Percentiles rank a stretch among this genome's conserved stretches.
These are phyloP conservation scores for Alternaria solani DNA, from an alignment of 2,329 filamentous ascomycete species.

Conservation along the genomic window DNA sequence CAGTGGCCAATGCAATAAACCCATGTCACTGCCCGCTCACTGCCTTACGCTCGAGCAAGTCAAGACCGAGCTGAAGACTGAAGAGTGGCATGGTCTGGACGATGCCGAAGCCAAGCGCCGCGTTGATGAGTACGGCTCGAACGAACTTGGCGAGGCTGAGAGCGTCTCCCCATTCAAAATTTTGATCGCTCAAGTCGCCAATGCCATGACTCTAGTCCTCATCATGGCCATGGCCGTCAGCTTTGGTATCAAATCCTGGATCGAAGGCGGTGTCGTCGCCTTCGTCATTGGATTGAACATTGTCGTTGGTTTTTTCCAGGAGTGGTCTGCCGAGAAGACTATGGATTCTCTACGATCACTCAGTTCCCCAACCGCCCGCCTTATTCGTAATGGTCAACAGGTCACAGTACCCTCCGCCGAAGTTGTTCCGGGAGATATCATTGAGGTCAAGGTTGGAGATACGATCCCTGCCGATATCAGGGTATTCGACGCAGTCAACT, in stretches of 20 bases:
- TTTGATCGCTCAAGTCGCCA: slow-evolving; percentile 74
- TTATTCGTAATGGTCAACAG: slow-evolving; percentile 63
- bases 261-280: slow-evolving; percentile 59
- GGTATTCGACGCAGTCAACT: slow-evolving; percentile 71
- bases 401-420: slow-evolving; percentile 63
- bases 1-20: slow-evolving; percentile 56
- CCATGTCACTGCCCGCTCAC: slow-evolving; percentile 69
- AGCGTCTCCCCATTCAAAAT: slow-evolving; percentile 76
- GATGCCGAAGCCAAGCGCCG: slow-evolving; percentile 66
- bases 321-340: slow-evolving; percentile 59
- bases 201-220: slow-evolving; percentile 78
- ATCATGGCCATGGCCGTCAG: slow-evolving; percentile 59
- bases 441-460: slow-evolving; percentile 69
- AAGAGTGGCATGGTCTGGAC: slow-evolving; percentile 71
- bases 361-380: slow-evolving; percentile 56
- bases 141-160: slow-evolving; percentile 74
- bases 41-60: slow-evolving; percentile 62
- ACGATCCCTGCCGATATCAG: slow-evolving; percentile 68
- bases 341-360: slow-evolving; percentile 59
- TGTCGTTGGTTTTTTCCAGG: slow-evolving; percentile 55
- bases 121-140: slow-evolving; percentile 68
- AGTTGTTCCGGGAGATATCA: slow-evolving; percentile 72
- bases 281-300: slow-evolving; percentile 58
- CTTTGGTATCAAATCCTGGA: slow-evolving; percentile 57
- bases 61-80: slow-evolving; percentile 65